Evolutionary conservation across 2,329 filamentous ascomycete species (phyloP).

Genomic region (Fusarium robinianum): DNA sequence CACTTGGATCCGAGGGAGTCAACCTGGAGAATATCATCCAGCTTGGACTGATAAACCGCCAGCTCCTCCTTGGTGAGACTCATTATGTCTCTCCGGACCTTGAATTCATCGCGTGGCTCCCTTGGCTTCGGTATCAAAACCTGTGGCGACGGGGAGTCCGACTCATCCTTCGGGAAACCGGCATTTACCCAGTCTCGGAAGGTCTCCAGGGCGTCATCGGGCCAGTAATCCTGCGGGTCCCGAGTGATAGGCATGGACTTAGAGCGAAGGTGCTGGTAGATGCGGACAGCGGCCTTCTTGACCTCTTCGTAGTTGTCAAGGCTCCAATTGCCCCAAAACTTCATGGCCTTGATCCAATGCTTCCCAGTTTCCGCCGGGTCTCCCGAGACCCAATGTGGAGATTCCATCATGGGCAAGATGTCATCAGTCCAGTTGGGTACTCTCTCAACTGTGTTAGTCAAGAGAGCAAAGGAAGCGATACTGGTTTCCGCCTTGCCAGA

Average conservation of each 20-base stretch:
- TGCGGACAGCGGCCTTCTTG: not conserved
- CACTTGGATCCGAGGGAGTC: slow-evolving; percentile 5
- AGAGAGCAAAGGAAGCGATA: no score
- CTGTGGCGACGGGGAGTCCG: not conserved
- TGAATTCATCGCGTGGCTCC: not conserved
- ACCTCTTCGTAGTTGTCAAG: slow-evolving; percentile 6
- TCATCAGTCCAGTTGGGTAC: slow-evolving; percentile 8
- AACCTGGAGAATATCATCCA: slow-evolving; percentile 8
- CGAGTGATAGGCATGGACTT: slow-evolving; percentile 15
- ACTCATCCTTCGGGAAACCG: slow-evolving; percentile 3
- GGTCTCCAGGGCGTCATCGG: slow-evolving; percentile 10
- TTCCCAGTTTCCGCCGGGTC: not conserved
- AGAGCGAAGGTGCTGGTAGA: slow-evolving; percentile 11
- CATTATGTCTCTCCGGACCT: slow-evolving; percentile 12
- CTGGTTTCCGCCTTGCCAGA: no score
- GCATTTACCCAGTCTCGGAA: slow-evolving; percentile 11
- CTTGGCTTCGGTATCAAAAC: slow-evolving; percentile 2
- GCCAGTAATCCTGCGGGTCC: slow-evolving; percentile 12
- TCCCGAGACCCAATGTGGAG: slow-evolving; percentile 7
- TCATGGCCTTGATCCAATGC: slow-evolving; percentile 5
- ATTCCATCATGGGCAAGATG: not conserved
- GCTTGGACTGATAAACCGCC: slow-evolving; percentile 6
- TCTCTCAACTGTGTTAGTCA: not conserved
- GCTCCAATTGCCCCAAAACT: not conserved
- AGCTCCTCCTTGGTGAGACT: slow-evolving; percentile 7